Evolutionary conservation across 1,139 yeast genomes (phyloP).

Genomic region (Wickerhamomyces sp.): DNA sequence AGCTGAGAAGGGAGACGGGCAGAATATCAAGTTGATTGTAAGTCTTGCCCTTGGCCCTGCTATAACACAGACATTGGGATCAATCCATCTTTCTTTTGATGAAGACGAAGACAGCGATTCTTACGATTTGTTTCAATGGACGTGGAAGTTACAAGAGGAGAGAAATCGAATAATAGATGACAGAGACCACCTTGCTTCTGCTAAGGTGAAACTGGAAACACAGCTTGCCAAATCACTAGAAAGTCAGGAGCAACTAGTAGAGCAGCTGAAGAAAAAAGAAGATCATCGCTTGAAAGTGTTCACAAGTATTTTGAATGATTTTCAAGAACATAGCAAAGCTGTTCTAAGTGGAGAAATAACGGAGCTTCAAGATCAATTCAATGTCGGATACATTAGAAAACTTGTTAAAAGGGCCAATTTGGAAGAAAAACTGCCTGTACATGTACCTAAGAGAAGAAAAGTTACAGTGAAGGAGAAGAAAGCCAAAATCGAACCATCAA

Average conservation of each 20-base stretch:
- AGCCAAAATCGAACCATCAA: background rate
- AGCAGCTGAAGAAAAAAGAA: constrained; percentile 10
- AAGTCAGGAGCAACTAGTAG: constrained; percentile 19
- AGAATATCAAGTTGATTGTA: constrained; percentile 1
- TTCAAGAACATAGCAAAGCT: constrained; percentile 21
- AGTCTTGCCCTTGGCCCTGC: constrained; percentile 7
- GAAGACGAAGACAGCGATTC: constrained; percentile 6
- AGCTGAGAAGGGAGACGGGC: background rate
- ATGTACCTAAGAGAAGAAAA: background rate
- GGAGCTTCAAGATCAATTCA: constrained; percentile 18
- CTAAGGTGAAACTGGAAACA: constrained; percentile 1
- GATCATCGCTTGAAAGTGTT: constrained; percentile 16
- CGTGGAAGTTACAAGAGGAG: constrained; percentile 7
- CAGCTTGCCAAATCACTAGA: constrained; percentile 17
- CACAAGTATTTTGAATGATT: constrained; percentile 24
- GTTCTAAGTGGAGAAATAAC: constrained; percentile 15
- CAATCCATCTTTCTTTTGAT: constrained; percentile 6
- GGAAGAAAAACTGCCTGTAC: constrained; percentile 1
- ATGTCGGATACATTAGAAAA: constrained; percentile 12
- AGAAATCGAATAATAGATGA: constrained; percentile 4
- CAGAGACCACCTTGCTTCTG: background rate
- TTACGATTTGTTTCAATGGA: constrained; percentile 19
- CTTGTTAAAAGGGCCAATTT: constrained; percentile 7
- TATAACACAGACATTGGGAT: constrained; percentile 9
- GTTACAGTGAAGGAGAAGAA: background rate